Evolutionary conservation across 2,329 filamentous ascomycete genomes (phyloP).

Genomic region (Spiromastix sp.): DNA sequence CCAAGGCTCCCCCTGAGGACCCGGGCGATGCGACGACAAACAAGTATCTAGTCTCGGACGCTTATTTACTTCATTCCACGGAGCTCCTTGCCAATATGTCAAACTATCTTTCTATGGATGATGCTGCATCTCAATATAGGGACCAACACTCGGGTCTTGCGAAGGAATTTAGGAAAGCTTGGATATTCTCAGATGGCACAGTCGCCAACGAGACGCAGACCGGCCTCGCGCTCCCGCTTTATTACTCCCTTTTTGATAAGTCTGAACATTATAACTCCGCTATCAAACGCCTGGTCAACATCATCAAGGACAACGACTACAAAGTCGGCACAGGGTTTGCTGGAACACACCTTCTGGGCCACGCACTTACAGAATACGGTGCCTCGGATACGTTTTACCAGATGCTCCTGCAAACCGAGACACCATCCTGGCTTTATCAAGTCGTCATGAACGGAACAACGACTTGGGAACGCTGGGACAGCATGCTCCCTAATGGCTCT

Average conservation of each 20-base stretch:
- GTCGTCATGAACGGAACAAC: slow-evolving; percentile 34
- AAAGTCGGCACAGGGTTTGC: slow-evolving; percentile 28
- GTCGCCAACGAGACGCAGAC: slow-evolving; percentile 25
- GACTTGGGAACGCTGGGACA: no score
- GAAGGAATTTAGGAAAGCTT: slow-evolving; percentile 20
- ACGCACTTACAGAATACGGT: slow-evolving; percentile 17
- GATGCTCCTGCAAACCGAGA: slow-evolving; percentile 29
- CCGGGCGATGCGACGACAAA: slow-evolving; percentile 25
- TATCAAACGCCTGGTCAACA: slow-evolving; percentile 16
- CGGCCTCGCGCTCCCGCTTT: slow-evolving; percentile 16
- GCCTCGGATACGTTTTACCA: slow-evolving; percentile 23
- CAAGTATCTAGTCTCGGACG: slow-evolving; percentile 27
- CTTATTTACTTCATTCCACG: slow-evolving; percentile 28
- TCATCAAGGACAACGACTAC: slow-evolving; percentile 15
- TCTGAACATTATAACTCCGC: slow-evolving; percentile 8
- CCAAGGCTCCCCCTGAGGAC: slow-evolving; percentile 24
- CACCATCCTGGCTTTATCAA: slow-evolving; percentile 31
- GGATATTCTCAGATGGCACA: slow-evolving; percentile 19
- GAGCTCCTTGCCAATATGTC: slow-evolving; percentile 20
- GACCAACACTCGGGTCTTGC: slow-evolving; percentile 10
- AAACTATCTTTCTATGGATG: slow-evolving; percentile 13
- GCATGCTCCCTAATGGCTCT: no score
- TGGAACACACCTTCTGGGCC: slow-evolving; percentile 21
- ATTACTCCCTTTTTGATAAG: slow-evolving; percentile 17
- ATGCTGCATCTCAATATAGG: slow-evolving; percentile 15